Evolutionary conservation across 1,284 basidiomycete genomes (phyloP), one percentile per base, ranked within the genome.

Genomic region (Meripilus lineatus): DNA sequence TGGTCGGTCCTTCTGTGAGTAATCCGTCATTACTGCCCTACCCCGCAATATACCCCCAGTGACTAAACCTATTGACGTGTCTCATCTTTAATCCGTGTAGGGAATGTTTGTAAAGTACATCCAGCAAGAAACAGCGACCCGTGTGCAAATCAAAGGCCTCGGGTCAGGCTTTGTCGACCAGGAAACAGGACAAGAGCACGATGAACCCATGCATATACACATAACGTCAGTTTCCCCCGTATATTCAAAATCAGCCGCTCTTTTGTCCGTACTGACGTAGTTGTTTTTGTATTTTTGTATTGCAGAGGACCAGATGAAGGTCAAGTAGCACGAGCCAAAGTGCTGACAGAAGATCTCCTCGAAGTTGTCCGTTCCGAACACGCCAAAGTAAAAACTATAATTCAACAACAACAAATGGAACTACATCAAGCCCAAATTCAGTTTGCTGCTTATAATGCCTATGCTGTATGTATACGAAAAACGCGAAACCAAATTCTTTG

Each of bases 101-200:
- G 93, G 93, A 54, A 85, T 93, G 61, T 99, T 98, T 62, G 95
- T 99, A 53, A 99, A 99, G 70, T 94, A 93, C 62, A 99, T 99
- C 52, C 95, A 99, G 68, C 81, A 84, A 58, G 95, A 99, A 68
- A 99, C 95, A 0, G 85, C 87, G 28, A 95, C 93, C 13, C 79
- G 95, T 50, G 95, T 98, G n/a, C 95, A 99, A 65, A 97, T 99
- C 62, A 98, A 98, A 65, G 95, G 95, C 10, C 55, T 84, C 14
- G 96, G 96, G 0, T 95, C 92, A 15, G 96, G 95, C 0, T 99
- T 96, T 63, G 82, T 95, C 53, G 95, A 99, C 59, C 84, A 84
- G 56, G 95, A 98, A 52, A 96, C 93, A 0, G 91, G 93, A 1
- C 72, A 82, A 54, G 94, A 98, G 67, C 78, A 81, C 36, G 86